Evolutionary conservation across 2,329 filamentous ascomycete genomes (phyloP), one percentile per base, ranked within the genome.

Genomic region (Neofusicoccum umdonicola): DNA sequence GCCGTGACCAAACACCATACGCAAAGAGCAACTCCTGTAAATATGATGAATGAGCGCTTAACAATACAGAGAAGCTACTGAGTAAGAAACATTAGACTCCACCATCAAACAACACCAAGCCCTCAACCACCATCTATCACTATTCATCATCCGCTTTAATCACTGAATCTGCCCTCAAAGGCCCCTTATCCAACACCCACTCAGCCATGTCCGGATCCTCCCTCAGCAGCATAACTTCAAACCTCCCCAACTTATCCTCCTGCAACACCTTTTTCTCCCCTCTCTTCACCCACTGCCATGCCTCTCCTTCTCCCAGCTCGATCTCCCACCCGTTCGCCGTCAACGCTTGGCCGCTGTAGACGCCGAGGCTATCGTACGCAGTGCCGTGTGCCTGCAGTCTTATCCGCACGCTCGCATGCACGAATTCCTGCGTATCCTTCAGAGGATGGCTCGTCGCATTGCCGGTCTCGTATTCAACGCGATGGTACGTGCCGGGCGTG

Each of bases 391-490:
- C 54, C 27, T 50, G 35, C 44, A 64, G 9, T 7, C 69, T 56
- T 44, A 65, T 57, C 13, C 69, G 57, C 8, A 71, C 69, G 41
- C 62, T 67, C 3, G 62, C 58, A 45, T 71, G 69, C 47, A 70
- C 56, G 12, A 12, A 35, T 58, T 71, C 69, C 31, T 63, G 52
- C 19, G 69, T 71, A 15, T 66, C 47, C 27, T 22, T 27, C 41
- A 70, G 51, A n/a, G 39, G 52, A 31, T 17, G 9, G n/a, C 3
- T 12, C 22, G 12, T 61, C 37, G 41, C 42, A 34, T 52, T 63
- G 15, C 67, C 65, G 4, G 58, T 66, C 8, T 44, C 31, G 48
- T 63, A 67, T 51, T 65, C 66, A 31, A 56, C 51, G 17, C 45
- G 44, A 34, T 19, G 27, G 34, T 68, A 67, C 22, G 11, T 7